Evolutionary conservation across 495 filamentous ascomycete genomes (phyloP), one percentile per base, ranked within the genome.

Genomic region (Trichoderma erinaceum): DNA sequence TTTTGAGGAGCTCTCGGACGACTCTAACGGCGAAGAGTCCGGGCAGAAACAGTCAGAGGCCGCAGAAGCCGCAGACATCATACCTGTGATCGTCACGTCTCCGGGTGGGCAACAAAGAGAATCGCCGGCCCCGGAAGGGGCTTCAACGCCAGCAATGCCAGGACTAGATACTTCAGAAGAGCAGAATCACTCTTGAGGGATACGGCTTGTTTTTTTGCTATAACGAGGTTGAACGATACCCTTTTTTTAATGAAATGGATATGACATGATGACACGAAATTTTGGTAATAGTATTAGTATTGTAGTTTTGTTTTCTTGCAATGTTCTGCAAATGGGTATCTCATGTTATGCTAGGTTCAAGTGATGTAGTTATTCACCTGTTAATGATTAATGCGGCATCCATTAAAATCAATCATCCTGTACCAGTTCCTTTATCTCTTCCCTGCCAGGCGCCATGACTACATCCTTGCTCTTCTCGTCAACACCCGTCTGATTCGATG

Each of bases 391-490:
- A 38, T 38, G 69, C 61, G 25, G 4, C 21, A 16, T 56, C 11
- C 21, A 5, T 18, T 25, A 38, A 10, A 38, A 74, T 70, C 79
- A 87, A 74, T 87, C 86, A 71, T 88, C 86, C 74, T 88, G 84
- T 15, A 87, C 84, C 71, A 88, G 77, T 77, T 88, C 86, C 73
- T 86, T 88, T 66, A 88, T 87, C 71, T 86, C 85, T 68, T 82
- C 80, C 35, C 79, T 75, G 48, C 73, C 81, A 25, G 73, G 76
- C 16, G 74, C 76, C 72, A 75, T 76, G 66, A 74, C 73, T 16
- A 71, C 79, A 48, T 73, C 77, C 68, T 71, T 77, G 69, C 70
- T 77, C 75, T 76, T 75, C 64, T 78, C 77, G 69, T 79, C 73
- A 66, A 76, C 68, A 44, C 73, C 75, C 46, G 76, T 73, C 41